A percentile compares a stretch with the other conserved stretches of the same genome.
Evolutionary conservation across 352 stramenopile genomes (phyloP).

Genomic region (Globisporangium barbulae): DNA sequence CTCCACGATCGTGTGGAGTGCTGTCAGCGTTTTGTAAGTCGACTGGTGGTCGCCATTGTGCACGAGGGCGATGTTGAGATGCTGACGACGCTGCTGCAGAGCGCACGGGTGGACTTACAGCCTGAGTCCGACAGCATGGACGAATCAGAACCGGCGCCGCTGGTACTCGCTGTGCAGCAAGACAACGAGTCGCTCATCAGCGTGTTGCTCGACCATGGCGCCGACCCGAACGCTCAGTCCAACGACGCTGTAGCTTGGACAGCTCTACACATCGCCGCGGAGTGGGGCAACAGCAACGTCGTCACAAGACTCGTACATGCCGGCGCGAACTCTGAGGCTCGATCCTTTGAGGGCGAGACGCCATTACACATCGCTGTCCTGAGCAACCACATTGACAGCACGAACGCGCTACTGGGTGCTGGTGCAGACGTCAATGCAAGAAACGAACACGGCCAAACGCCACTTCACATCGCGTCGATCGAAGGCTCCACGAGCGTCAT

Average conservation of each 20-base stretch:
- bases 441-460: background rate
- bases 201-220: background rate
- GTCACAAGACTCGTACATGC: background rate
- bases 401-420: background rate
- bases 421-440: background rate
- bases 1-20: background rate
- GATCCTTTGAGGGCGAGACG: background rate
- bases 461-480: slow-evolving; percentile 2
- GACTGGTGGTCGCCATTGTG: background rate
- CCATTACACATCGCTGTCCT: background rate
- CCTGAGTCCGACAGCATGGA: background rate
- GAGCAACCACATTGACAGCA: background rate
- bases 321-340: background rate
- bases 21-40: background rate
- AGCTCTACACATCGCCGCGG: background rate
- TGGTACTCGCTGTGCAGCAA: background rate
- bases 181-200: background rate
- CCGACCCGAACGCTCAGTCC: background rate
- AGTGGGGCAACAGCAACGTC: slow-evolving; percentile 2
- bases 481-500: background rate
- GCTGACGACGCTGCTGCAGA: background rate
- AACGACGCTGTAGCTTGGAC: background rate
- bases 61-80: background rate
- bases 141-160: background rate
- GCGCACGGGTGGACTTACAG: background rate